Evolutionary conservation across 2,329 filamentous ascomycete species (phyloP).

Genomic region (Magnaporthales sp.): DNA sequence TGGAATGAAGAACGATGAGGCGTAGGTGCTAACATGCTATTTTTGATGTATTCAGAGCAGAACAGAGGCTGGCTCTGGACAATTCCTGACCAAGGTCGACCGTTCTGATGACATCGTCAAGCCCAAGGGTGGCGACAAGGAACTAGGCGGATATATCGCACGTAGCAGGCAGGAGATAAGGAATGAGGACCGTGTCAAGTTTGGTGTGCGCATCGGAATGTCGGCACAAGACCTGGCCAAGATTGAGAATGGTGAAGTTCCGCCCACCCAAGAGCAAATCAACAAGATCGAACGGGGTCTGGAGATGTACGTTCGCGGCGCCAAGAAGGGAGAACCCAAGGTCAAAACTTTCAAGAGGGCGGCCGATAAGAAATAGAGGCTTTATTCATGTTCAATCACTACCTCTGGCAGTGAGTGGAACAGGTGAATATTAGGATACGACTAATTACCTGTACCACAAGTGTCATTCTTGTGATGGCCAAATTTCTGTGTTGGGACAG

Average conservation of each 20-base stretch:
- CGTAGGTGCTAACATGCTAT: background rate
- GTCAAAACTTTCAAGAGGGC: conserved; percentile 57
- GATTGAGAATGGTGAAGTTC: conserved; percentile 72
- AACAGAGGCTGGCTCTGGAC: conserved; percentile 42
- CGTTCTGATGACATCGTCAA: conserved; percentile 96
- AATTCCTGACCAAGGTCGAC: conserved; percentile 96
- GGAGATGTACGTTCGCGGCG: conserved; percentile 79
- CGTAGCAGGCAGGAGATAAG: background rate
- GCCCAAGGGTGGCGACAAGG: conserved; percentile 61
- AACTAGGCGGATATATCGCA: background rate
- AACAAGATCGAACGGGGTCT: conserved; percentile 71
- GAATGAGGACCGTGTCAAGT: background rate
- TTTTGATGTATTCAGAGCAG: background rate
- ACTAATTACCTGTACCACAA: too few relatives aligned
- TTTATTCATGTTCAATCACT: too few relatives aligned
- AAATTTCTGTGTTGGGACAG: too few relatives aligned
- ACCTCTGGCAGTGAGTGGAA: too few relatives aligned
- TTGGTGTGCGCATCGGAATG: background rate
- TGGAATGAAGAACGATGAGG: background rate
- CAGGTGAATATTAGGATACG: too few relatives aligned
- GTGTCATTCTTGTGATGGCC: too few relatives aligned
- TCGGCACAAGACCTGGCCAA: background rate
- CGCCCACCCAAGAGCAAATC: conserved; percentile 79
- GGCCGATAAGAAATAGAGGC: conserved; percentile 8
- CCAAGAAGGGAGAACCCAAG: conserved; percentile 52